A percentile compares a stretch with the other conserved stretches of the same genome.
These are phyloP conservation scores for Phialocephala subalpina DNA, from an alignment of 2,329 filamentous ascomycete genomes.

Conservation along the genomic window DNA sequence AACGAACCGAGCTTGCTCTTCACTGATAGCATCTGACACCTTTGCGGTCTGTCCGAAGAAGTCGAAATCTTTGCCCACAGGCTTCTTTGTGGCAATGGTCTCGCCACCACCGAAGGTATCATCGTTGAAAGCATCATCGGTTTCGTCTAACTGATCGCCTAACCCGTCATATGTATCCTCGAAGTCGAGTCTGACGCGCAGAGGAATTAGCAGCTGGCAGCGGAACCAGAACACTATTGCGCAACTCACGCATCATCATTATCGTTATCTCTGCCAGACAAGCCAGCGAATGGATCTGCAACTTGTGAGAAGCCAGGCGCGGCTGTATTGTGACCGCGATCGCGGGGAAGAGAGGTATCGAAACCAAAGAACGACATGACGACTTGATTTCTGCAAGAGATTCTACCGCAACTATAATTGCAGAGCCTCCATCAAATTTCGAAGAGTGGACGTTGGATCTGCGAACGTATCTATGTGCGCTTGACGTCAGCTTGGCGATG, in stretches of 20 bases:
- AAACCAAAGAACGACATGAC: slow-evolving; percentile 93
- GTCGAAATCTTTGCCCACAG: slow-evolving; percentile 92
- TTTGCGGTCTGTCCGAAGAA: slow-evolving; percentile 94
- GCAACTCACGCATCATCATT: slow-evolving; percentile 49
- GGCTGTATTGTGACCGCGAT: slow-evolving; percentile 69
- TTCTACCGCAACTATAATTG: slow-evolving; percentile 11
- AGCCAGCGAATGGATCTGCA: slow-evolving; percentile 87
- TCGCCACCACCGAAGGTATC: slow-evolving; percentile 81
- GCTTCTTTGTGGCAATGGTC: slow-evolving; percentile 51
- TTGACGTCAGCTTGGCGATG: slow-evolving; percentile 21
- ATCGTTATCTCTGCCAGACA: slow-evolving; percentile 71
- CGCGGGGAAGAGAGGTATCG: slow-evolving; percentile 71
- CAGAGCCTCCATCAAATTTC: slow-evolving; percentile 17
- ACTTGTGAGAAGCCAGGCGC: slow-evolving; percentile 84
- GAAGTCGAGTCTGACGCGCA: slow-evolving; percentile 74
- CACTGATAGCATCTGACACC: slow-evolving; percentile 84
- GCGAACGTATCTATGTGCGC: slow-evolving; percentile 3
- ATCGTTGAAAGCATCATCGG: slow-evolving; percentile 94
- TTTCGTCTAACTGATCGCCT: slow-evolving; percentile 88
- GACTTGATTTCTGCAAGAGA: slow-evolving; percentile 4
- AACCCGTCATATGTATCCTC: slow-evolving; percentile 98
- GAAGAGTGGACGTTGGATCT: slow-evolving; percentile 3
- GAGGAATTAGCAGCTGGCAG: slow-evolving; percentile 2
- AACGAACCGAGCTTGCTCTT: slow-evolving; percentile 87
- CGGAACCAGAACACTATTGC: not conserved